These are phyloP conservation scores for Blastomyces percursus DNA, from an alignment of 2,329 filamentous ascomycete species.

Conservation along the genomic window DNA sequence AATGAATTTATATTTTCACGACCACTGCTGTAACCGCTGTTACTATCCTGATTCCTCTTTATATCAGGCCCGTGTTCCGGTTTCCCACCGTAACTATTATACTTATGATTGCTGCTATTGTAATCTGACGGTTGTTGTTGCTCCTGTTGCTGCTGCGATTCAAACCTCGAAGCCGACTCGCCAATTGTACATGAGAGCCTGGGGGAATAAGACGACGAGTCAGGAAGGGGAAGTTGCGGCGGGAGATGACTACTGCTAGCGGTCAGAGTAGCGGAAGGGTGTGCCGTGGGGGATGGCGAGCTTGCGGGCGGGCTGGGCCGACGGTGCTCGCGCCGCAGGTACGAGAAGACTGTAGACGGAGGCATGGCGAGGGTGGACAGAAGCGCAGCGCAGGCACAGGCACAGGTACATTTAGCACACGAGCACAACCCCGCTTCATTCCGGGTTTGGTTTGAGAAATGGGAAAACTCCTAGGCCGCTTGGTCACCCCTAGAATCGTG, in stretches of 20 bases:
- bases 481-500: background rate
- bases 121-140: background rate
- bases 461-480: background rate
- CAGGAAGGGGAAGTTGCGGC: background rate
- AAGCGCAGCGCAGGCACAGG: background rate
- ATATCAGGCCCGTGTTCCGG: background rate
- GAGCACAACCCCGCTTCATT: background rate
- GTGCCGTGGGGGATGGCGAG: conserved; percentile 5
- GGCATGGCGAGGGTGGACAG: conserved; percentile 6
- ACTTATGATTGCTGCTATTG: background rate
- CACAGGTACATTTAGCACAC: background rate
- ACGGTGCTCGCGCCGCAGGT: conserved; percentile 16
- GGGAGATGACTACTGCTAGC: conserved; percentile 9
- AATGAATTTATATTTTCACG: conserved; percentile 1
- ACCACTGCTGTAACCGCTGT: background rate
- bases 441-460: background rate
- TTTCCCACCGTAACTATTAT: conserved; percentile 1
- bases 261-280: conserved; percentile 23
- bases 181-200: conserved; percentile 21
- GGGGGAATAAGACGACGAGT: conserved; percentile 20
- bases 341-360: conserved; percentile 16
- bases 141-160: background rate
- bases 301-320: conserved; percentile 11
- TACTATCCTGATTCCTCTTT: background rate
- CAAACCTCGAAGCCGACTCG: conserved; percentile 16